Percentiles rank a stretch among this genome's conserved stretches.
phyloP scores from a whole-genome alignment of 75 land plant genomes.

The Adiantum capillusveneris region DNA sequence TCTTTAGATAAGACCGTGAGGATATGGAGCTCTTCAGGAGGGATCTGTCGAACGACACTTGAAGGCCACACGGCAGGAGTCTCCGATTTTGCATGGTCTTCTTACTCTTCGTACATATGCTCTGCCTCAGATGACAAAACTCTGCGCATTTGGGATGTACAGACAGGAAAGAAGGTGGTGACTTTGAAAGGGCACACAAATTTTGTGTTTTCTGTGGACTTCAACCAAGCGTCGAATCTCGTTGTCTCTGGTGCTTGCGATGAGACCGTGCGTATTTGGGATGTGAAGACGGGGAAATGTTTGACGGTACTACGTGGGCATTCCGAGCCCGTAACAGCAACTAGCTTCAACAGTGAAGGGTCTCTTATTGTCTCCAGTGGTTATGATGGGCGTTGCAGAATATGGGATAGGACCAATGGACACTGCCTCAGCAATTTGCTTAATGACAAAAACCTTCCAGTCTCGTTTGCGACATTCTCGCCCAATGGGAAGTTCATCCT shows the following conservation, averaged over 20 bases:
- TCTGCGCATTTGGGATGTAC: conserved; percentile 72
- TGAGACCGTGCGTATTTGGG: conserved; percentile 88
- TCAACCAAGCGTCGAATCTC: conserved; percentile 73
- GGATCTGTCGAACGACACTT: conserved; percentile 25
- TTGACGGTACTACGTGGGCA: conserved; percentile 70
- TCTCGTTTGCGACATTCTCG: conserved; percentile 86
- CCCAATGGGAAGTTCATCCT: conserved; percentile 94
- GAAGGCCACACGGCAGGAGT: conserved; percentile 69
- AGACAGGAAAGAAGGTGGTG: conserved; percentile 42
- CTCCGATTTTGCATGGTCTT: conserved; percentile 87
- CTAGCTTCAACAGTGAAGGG: conserved; percentile 67
- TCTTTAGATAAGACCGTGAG: conserved; percentile 78
- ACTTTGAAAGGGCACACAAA: conserved; percentile 78
- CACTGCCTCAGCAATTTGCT: conserved; percentile 80
- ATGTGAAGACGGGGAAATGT: conserved; percentile 80
- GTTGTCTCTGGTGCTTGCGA: conserved; percentile 85
- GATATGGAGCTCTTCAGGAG: conserved; percentile 30
- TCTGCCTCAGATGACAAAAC: conserved; percentile 91
- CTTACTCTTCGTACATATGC: conserved; percentile 64
- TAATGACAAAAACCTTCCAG: conserved; percentile 78
- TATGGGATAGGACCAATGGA: conserved; percentile 80
- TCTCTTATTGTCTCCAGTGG: conserved; percentile 81
- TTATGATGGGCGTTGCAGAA: conserved; percentile 79
- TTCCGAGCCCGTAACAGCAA: conserved; percentile 85
- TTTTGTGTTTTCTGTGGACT: conserved; percentile 88